Evolutionary conservation across 2,329 filamentous ascomycete genomes (phyloP).

Genomic region (Thielaviopsis musarum): DNA sequence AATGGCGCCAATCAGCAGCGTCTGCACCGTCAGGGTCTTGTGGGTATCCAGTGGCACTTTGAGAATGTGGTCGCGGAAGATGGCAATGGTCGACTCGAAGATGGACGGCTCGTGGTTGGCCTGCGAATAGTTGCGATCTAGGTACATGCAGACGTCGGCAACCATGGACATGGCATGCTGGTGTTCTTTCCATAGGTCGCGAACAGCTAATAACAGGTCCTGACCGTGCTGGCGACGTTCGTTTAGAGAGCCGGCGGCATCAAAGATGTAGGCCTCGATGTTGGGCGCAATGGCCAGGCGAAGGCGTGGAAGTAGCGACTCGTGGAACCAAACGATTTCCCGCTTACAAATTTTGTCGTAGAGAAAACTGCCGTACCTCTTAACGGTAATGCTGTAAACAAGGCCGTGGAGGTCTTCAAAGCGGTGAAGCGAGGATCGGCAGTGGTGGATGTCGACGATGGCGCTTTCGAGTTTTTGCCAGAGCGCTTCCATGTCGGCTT

Average conservation of each 20-base stretch:
- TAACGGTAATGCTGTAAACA: slow-evolving; percentile 83
- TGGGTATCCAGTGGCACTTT: slow-evolving; percentile 33
- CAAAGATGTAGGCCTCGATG: slow-evolving; percentile 43
- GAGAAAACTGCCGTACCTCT: slow-evolving; percentile 66
- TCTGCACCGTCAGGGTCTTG: slow-evolving; percentile 37
- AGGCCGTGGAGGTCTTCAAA: slow-evolving; percentile 93
- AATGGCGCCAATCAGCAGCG: slow-evolving; percentile 64
- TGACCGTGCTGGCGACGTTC: slow-evolving; percentile 71
- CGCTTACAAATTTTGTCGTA: slow-evolving; percentile 69
- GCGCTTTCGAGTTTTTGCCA: slow-evolving; percentile 67
- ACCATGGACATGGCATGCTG: slow-evolving; percentile 92
- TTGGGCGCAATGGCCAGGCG: slow-evolving; percentile 52
- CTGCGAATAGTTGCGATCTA: slow-evolving; percentile 70
- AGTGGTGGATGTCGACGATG: slow-evolving; percentile 74
- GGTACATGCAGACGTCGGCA: slow-evolving; percentile 92
- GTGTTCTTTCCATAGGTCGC: slow-evolving; percentile 73
- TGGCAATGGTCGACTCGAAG: slow-evolving; percentile 66
- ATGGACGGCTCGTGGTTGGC: slow-evolving; percentile 60
- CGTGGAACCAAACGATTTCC: slow-evolving; percentile 64
- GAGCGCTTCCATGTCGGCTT: slow-evolving; percentile 64
- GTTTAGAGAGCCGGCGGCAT: slow-evolving; percentile 48
- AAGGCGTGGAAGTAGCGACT: slow-evolving; percentile 56
- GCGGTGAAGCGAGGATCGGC: slow-evolving; percentile 75
- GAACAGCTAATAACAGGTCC: slow-evolving; percentile 60
- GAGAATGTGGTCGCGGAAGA: slow-evolving; percentile 79